Conservation (phyloP, 2,329 filamentous ascomycete genomes). For the Dactylonectria macrodidyma region DNA sequence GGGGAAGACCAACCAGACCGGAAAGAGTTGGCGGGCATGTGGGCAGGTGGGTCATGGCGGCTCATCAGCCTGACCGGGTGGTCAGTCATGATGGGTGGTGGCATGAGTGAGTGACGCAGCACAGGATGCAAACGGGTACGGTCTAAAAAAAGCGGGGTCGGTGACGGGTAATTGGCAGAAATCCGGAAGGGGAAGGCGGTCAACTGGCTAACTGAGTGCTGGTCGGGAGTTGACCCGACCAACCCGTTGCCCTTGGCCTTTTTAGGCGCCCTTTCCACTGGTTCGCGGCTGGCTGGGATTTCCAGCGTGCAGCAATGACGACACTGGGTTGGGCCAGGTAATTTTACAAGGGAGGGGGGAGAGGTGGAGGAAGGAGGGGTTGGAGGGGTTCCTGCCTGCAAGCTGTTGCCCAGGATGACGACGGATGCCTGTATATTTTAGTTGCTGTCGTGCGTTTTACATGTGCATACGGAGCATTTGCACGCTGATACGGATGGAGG, state of each 20-base stretch:
- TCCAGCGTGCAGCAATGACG: conserved; percentile 41
- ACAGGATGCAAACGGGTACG: neutral
- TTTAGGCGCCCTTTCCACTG: no score
- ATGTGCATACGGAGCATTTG: conserved; percentile 4
- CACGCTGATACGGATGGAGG: conserved; percentile 1
- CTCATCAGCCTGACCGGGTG: neutral
- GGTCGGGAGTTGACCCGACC: no score
- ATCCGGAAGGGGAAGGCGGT: no score
- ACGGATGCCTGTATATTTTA: conserved; percentile 15
- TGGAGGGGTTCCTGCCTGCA: conserved; percentile 37
- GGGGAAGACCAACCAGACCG: neutral
- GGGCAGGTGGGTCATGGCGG: conserved; percentile 25
- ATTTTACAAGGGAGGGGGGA: conserved; percentile 38
- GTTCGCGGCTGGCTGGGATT: neutral
- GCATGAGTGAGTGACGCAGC: neutral
- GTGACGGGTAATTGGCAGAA: neutral
- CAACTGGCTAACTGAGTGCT: no score
- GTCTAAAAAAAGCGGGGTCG: neutral
- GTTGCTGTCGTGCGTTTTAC: neutral
- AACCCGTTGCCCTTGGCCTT: no score
- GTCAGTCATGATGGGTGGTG: conserved; percentile 5
- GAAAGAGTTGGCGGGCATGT: conserved; percentile 13
- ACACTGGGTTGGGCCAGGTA: conserved; percentile 38
- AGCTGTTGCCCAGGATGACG: conserved; percentile 1
- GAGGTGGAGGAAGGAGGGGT: conserved; percentile 36